Evolutionary conservation across 139 green algal genomes (phyloP), one percentile per base, ranked within the genome.

Genomic region (Chlorella ohadii): DNA sequence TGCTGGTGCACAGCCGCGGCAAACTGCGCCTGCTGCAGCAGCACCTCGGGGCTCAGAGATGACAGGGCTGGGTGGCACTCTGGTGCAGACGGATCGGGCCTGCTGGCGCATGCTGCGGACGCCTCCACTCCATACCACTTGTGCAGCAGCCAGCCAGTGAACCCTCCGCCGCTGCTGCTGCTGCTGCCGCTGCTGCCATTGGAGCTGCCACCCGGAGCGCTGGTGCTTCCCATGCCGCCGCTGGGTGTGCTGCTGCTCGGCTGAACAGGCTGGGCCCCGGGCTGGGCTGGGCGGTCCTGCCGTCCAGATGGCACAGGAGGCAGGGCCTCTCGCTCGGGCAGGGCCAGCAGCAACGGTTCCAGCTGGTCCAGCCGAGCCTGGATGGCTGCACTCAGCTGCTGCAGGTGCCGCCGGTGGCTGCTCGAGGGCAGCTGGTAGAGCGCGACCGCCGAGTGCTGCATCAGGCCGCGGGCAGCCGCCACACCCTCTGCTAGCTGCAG

Each of bases 21-120:
- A 82, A 78, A 87, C 27, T 84, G 83, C 23, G 56, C 59, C 61
- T 87, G 83, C 68, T 68, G 80, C 56, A 77, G 70, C 55, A 85
- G 70, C 36, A 38, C 51, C 19, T 68, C 70, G 4, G 41, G 57
- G 31, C 23, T 28, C 4, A 81, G 33, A 23, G 31, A 28, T 0
- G 38, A 38, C 72, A 79, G 38, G 3, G 27, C 70, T 15, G 78
- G 59, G n/a, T 73, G 23, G 39, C 33, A 33, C 33, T n/a, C 34
- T 41, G 41, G 47, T 23, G 66, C 28, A 55, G 33, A 5, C 1
- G 55, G 22, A 11, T 25, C 36, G 13, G 33, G 7, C n/a, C 55
- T 70, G 33, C 23, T 63, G 34, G 33, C 20, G 6, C n/a, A 28
- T 17, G 59, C 73, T 33, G 64, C 16, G 3, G n/a, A 5, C 2